Evolutionary conservation across 177 flowering plant genomes (phyloP).

Genomic region (Vitis hybrid): DNA sequence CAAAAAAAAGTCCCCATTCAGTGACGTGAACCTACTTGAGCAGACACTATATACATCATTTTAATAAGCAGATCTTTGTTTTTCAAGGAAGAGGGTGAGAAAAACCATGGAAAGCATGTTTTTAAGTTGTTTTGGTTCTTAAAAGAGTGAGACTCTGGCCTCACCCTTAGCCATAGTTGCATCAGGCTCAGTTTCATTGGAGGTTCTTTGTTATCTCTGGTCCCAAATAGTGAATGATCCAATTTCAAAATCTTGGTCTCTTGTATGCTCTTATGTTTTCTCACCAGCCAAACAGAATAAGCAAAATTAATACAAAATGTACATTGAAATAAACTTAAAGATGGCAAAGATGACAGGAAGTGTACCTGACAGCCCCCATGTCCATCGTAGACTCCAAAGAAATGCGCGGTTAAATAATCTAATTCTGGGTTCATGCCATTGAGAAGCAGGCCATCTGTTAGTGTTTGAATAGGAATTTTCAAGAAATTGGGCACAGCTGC

Average conservation of each 20-base stretch:
- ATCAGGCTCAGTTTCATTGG: no score
- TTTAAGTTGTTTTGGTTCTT: no score
- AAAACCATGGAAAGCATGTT: no score
- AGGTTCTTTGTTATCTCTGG: no score
- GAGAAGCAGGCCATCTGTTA: constrained; percentile 11
- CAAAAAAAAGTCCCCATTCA: not conserved
- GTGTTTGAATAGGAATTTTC: constrained; percentile 30
- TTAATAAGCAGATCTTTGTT: no score
- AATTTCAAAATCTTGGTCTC: no score
- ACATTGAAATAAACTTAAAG: not conserved
- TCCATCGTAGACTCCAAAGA: constrained; percentile 61
- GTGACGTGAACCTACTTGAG: not conserved
- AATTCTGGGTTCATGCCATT: constrained; percentile 13
- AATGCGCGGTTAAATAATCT: constrained; percentile 26
- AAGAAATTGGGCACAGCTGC: constrained; percentile 32
- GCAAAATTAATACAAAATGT: not conserved
- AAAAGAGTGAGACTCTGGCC: no score
- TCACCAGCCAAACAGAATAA: not conserved
- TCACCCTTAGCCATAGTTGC: no score
- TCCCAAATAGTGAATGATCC: no score
- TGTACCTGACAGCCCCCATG: constrained; percentile 61
- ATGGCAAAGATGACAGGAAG: not conserved
- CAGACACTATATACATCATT: no score
- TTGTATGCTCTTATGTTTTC: no score
- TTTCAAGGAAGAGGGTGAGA: no score